Evolutionary conservation across 2,329 filamentous ascomycete species (phyloP).

Genomic region (Ambrosiella xylebori): DNA sequence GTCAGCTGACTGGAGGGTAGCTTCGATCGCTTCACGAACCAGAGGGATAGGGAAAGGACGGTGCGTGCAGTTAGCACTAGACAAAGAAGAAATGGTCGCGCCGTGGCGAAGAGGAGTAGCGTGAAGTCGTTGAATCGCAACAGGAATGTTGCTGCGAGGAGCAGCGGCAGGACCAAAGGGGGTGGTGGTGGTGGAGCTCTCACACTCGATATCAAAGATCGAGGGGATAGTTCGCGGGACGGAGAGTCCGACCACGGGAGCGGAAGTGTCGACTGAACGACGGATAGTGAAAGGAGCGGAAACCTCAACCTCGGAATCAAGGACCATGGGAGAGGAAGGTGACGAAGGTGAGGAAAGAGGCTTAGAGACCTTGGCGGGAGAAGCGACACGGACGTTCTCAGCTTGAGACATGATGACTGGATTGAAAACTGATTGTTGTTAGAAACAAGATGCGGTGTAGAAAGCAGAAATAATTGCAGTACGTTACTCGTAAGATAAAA

Average conservation of each 20-base stretch:
- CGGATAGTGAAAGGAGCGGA: neutral
- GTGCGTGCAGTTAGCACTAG: neutral
- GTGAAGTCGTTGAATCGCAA: neutral
- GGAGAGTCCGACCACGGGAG: neutral
- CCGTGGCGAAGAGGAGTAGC: neutral
- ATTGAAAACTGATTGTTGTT: too few relatives aligned
- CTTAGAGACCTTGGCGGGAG: too few relatives aligned
- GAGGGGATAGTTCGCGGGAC: neutral
- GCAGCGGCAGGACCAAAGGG: neutral
- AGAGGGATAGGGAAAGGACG: neutral
- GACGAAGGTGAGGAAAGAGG: too few relatives aligned
- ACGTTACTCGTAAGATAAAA: too few relatives aligned
- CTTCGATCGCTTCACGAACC: neutral
- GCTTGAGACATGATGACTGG: too few relatives aligned
- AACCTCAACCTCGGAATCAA: neutral
- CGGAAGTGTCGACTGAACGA: neutral
- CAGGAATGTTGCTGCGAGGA: neutral
- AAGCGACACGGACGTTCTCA: too few relatives aligned
- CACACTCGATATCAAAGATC: neutral
- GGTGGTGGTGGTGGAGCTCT: neutral
- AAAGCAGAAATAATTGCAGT: too few relatives aligned
- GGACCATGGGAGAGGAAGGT: too few relatives aligned
- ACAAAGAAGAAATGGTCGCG: neutral
- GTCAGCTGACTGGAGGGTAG: neutral
- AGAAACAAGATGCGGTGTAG: too few relatives aligned